A percentile compares a stretch with the other conserved stretches of the same genome.
Conservation (phyloP, 1,139 yeast genomes). For the Komagataea norvegica region DNA sequence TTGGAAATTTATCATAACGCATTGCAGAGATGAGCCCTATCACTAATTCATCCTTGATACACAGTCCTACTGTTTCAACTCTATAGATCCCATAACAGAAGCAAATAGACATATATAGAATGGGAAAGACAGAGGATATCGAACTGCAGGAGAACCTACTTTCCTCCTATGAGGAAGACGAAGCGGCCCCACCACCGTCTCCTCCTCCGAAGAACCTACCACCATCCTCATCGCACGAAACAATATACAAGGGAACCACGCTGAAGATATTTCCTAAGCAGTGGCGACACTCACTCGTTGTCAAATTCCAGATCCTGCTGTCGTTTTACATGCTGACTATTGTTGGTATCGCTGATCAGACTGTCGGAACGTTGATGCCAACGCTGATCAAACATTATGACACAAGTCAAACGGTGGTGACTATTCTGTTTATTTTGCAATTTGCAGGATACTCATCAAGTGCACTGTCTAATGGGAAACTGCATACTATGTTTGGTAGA, state of each 20-base stretch:
- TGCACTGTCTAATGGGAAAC: slow-evolving; percentile 29
- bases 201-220: no score
- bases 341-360: slow-evolving; percentile 54
- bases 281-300: slow-evolving; percentile 36
- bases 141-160: not conserved
- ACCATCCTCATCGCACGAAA: no score
- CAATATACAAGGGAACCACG: slow-evolving; percentile 25
- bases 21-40: no score
- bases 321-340: slow-evolving; percentile 38
- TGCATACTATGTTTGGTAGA: slow-evolving; percentile 29
- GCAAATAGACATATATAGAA: no score
- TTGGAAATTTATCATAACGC: no score
- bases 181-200: not conserved
- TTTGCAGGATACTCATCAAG: slow-evolving; percentile 34
- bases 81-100: no score
- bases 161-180: not conserved
- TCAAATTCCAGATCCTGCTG: slow-evolving; percentile 39
- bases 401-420: slow-evolving; percentile 37
- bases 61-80: no score
- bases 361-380: slow-evolving; percentile 53
- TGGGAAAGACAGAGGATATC: not conserved
- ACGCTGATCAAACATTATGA: slow-evolving; percentile 40
- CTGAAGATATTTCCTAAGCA: slow-evolving; percentile 36
- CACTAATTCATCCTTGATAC: no score
- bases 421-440: slow-evolving; percentile 32